These are phyloP conservation scores for Nicotiana knightiana DNA, from an alignment of 257 asterid genomes.

Conservation along the genomic window DNA sequence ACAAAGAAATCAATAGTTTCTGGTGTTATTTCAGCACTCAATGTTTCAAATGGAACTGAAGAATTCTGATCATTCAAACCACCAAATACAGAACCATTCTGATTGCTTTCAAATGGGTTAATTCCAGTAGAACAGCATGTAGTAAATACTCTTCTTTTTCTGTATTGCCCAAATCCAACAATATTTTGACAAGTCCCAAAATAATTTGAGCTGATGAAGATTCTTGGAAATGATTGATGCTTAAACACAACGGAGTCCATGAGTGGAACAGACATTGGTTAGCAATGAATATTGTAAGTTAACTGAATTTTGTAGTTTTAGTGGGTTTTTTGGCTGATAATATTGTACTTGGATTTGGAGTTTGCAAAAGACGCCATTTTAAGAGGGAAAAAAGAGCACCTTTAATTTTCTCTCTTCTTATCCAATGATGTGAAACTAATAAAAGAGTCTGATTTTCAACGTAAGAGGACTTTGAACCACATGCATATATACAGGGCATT, in stretches of 20 bases:
- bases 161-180: constrained; percentile 15
- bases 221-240: constrained; percentile 29
- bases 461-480: neutral
- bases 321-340: neutral
- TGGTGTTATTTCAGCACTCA: constrained; percentile 60
- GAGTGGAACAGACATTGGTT: neutral
- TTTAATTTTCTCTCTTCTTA: constrained; percentile 21
- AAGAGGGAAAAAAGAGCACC: constrained; percentile 12
- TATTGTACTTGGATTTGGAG: neutral
- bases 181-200: constrained; percentile 8
- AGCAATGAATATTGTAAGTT: neutral
- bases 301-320: neutral
- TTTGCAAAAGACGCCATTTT: neutral
- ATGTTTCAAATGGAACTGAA: constrained; percentile 27
- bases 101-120: constrained; percentile 3
- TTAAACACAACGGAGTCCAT: constrained; percentile 44
- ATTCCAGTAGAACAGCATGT: constrained; percentile 37
- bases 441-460: neutral
- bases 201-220: constrained; percentile 20
- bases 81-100: constrained; percentile 34
- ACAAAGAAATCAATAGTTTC: constrained; percentile 74
- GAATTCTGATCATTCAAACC: constrained; percentile 22
- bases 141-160: constrained; percentile 5
- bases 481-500: neutral
- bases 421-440: neutral